phyloP scores from a whole-genome alignment of 1,284 basidiomycete species.

The Thelephora terrestris region DNA sequence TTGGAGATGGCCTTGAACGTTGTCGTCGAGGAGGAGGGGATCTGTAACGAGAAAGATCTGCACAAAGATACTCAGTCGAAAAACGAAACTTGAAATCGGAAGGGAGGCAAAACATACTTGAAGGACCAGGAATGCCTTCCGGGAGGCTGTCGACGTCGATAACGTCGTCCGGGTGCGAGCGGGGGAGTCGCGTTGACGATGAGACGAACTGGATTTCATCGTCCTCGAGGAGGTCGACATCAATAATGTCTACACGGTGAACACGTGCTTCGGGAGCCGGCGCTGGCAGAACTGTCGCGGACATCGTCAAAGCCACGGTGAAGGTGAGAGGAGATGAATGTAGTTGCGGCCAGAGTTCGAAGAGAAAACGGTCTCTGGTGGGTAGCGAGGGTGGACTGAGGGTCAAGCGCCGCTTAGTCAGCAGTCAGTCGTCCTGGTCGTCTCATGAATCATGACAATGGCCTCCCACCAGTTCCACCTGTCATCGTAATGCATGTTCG shows the following conservation, averaged over 20 bases:
- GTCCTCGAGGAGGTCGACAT: slow-evolving; percentile 23
- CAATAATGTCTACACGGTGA: slow-evolving; percentile 18
- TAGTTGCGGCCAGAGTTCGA: not conserved
- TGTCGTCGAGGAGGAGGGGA: slow-evolving; percentile 35
- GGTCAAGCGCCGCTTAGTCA: not conserved
- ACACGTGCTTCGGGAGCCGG: not conserved
- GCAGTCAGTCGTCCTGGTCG: not conserved
- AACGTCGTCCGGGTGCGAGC: slow-evolving; percentile 7
- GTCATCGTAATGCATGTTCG: not conserved
- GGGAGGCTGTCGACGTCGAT: slow-evolving; percentile 7
- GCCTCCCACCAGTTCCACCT: not conserved
- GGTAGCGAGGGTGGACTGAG: not conserved
- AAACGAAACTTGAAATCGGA: slow-evolving; percentile 7
- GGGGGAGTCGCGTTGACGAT: slow-evolving; percentile 6
- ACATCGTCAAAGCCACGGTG: not conserved
- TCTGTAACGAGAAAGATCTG: slow-evolving; percentile 1
- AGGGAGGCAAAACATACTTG: slow-evolving; percentile 6
- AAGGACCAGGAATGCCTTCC: slow-evolving; percentile 1
- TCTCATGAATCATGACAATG: not conserved
- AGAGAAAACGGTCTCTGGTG: not conserved
- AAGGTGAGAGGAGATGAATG: not conserved
- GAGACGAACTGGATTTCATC: slow-evolving; percentile 17
- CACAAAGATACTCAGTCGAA: slow-evolving; percentile 10
- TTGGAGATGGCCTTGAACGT: slow-evolving; percentile 9
- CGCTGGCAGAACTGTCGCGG: not conserved